Conservation (phyloP, 2,329 filamentous ascomycete genomes). For the Acarospora socialis region DNA sequence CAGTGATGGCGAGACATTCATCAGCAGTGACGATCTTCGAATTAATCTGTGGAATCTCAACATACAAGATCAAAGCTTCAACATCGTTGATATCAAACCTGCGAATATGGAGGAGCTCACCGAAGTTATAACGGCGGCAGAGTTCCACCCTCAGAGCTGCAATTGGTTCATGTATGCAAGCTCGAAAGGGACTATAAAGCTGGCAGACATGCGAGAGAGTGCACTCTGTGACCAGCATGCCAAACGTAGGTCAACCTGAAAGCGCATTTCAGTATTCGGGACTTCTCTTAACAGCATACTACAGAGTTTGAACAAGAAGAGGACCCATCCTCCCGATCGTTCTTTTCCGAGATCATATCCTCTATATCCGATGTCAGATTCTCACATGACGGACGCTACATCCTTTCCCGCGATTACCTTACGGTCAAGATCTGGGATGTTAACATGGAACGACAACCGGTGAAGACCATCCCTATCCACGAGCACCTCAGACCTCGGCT, state of each 20-base stretch:
- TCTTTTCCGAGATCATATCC: slow-evolving; percentile 99
- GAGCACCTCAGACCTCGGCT: slow-evolving; percentile 87
- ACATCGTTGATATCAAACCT: slow-evolving; percentile 99
- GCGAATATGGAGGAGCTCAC: slow-evolving; percentile 99
- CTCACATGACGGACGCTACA: slow-evolving; percentile 90
- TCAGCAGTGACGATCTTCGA: slow-evolving; percentile 92
- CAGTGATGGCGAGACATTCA: slow-evolving; percentile 97
- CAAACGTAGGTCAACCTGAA: slow-evolving; percentile 53
- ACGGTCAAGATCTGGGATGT: slow-evolving; percentile 99
- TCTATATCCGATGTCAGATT: slow-evolving; percentile 98
- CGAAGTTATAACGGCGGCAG: slow-evolving; percentile 94
- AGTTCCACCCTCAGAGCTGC: slow-evolving; percentile 93
- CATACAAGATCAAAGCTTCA: slow-evolving; percentile 99
- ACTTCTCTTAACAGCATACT: slow-evolving; percentile 8
- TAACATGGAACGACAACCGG: slow-evolving; percentile 92
- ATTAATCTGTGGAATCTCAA: slow-evolving; percentile 99
- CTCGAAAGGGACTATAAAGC: slow-evolving; percentile 96
- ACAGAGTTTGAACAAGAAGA: slow-evolving; percentile 98
- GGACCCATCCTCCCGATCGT: slow-evolving; percentile 88
- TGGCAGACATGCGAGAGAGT: slow-evolving; percentile 96
- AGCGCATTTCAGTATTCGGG: slow-evolving; percentile 3
- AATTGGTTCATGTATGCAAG: slow-evolving; percentile 99
- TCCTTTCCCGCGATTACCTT: slow-evolving; percentile 91
- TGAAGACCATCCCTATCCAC: slow-evolving; percentile 98
- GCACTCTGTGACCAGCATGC: slow-evolving; percentile 91